These are phyloP conservation scores for Pseudozyma sp. DNA, from an alignment of 1,284 basidiomycete genomes.

Conservation along the genomic window DNA sequence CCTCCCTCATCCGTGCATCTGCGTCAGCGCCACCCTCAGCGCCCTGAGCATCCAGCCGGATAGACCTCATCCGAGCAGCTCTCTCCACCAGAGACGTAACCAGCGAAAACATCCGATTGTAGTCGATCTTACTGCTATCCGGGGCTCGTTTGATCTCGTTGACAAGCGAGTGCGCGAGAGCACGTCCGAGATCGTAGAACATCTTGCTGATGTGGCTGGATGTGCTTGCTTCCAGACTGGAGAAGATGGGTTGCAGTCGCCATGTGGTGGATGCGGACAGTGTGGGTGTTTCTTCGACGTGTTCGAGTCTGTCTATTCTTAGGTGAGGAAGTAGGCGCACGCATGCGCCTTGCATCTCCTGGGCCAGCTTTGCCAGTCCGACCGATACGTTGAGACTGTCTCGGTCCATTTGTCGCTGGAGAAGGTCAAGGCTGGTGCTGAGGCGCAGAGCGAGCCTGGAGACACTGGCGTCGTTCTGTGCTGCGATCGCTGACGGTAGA, in stretches of 20 bases:
- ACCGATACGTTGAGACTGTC: background rate
- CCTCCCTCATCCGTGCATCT: background rate
- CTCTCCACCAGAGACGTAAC: constrained; percentile 13
- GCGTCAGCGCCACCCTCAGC: background rate
- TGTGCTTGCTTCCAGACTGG: constrained; percentile 18
- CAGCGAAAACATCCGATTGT: constrained; percentile 8
- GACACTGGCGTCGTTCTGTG: constrained; percentile 15
- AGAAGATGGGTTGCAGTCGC: constrained; percentile 28
- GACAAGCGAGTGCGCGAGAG: constrained; percentile 13
- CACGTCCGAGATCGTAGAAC: constrained; percentile 22
- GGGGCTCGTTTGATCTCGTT: constrained; percentile 5
- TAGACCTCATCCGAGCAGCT: constrained; percentile 16
- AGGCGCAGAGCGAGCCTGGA: constrained; percentile 31
- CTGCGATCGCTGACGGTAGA: constrained; percentile 17
- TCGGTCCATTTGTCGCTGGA: background rate
- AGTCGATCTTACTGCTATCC: background rate
- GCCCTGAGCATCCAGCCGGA: background rate
- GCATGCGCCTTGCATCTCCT: constrained; percentile 9
- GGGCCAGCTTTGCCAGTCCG: constrained; percentile 9
- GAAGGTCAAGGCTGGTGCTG: constrained; percentile 11
- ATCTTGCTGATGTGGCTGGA: constrained; percentile 23
- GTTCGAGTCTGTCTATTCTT: constrained; percentile 16
- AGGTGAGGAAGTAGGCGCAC: constrained; percentile 11
- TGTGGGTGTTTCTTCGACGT: constrained; percentile 5
- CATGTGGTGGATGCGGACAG: background rate